These are phyloP conservation scores for Lyophyllum atratum DNA, from an alignment of 768 basidiomycete species.

Conservation along the genomic window DNA sequence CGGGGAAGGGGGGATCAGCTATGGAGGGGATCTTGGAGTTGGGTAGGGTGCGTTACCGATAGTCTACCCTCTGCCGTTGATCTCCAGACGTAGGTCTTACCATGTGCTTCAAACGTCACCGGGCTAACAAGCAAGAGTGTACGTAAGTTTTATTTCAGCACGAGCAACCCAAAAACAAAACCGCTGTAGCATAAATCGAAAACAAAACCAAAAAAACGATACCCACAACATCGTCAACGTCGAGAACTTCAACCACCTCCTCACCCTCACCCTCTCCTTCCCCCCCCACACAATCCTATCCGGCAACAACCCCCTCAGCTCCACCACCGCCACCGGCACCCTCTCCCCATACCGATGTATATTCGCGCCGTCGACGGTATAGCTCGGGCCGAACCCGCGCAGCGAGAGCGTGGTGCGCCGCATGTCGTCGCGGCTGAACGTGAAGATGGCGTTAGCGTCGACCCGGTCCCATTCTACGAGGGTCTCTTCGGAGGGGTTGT, in stretches of 20 bases:
- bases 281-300: slow-evolving; percentile 24
- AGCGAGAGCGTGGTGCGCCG: slow-evolving; percentile 18
- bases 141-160: no score
- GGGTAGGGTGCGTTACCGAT: slow-evolving; percentile 14
- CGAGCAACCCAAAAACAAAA: no score
- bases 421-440: slow-evolving; percentile 20
- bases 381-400: slow-evolving; percentile 17
- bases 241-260: slow-evolving; percentile 23
- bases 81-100: slow-evolving; percentile 23
- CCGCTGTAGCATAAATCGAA: no score
- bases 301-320: slow-evolving; percentile 21
- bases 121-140: slow-evolving; percentile 23
- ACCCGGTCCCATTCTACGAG: slow-evolving; percentile 16
- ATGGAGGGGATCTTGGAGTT: background rate
- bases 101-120: slow-evolving; percentile 22
- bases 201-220: no score
- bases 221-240: slow-evolving; percentile 23
- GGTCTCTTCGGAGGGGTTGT: slow-evolving; percentile 19
- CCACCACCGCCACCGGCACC: slow-evolving; percentile 17
- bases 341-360: slow-evolving; percentile 17
- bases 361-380: slow-evolving; percentile 18
- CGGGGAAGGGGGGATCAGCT: background rate
- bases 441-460: slow-evolving; percentile 16
- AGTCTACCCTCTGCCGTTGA: slow-evolving; percentile 18
- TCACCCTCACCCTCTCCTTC: slow-evolving; percentile 16